Conservation (phyloP, 306 rosid genomes). For the Mimosa pudica region DNA sequence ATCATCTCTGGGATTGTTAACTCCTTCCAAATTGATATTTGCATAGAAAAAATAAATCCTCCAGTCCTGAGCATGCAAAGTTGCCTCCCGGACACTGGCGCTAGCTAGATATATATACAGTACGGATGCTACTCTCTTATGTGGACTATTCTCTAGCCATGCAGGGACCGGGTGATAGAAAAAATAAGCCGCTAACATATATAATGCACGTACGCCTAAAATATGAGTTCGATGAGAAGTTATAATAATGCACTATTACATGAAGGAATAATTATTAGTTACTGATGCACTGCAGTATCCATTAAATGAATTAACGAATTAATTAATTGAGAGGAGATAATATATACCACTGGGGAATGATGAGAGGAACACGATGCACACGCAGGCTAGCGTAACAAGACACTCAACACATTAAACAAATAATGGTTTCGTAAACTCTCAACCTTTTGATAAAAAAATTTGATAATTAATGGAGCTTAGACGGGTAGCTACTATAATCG, state of each 20-base stretch:
- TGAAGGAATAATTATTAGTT: neutral
- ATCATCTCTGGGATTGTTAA: too few species aligned
- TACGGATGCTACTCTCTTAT: neutral
- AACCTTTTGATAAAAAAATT: neutral
- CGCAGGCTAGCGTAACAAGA: constrained; percentile 15
- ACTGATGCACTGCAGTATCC: neutral
- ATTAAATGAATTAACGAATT: constrained; percentile 7
- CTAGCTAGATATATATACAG: neutral
- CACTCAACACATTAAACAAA: neutral
- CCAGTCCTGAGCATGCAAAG: neutral
- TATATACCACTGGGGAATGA: neutral
- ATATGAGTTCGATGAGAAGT: constrained; percentile 14
- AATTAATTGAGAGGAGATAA: constrained; percentile 8
- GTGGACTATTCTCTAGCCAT: neutral
- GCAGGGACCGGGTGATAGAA: neutral
- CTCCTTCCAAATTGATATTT: too few species aligned
- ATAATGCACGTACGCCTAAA: neutral
- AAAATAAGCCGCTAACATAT: neutral
- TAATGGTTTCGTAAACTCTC: neutral
- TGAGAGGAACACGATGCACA: neutral
- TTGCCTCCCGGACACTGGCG: neutral
- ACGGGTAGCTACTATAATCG: constrained; percentile 7
- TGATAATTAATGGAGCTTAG: neutral
- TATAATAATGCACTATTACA: neutral
- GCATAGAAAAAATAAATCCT: neutral